A percentile compares a stretch with the other conserved stretches of the same genome.
These are phyloP conservation scores for Phytomonas serpens DNA, from an alignment of 208 protist genomes.

Conservation along the genomic window DNA sequence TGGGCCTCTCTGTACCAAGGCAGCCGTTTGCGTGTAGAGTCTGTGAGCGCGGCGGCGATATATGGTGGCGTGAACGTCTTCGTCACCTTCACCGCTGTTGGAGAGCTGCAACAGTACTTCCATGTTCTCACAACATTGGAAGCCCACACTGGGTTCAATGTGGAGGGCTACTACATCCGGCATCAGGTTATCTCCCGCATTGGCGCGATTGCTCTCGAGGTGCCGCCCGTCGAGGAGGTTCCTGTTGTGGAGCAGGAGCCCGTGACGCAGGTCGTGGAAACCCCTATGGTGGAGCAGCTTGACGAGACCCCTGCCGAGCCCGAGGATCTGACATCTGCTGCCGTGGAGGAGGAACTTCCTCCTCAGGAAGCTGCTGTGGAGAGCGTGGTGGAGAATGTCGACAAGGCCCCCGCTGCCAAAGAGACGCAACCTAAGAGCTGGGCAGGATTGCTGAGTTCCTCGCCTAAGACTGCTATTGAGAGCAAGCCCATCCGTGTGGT, in stretches of 20 bases:
- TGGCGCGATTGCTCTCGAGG: conserved; percentile 33
- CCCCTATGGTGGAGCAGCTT: conserved; percentile 9
- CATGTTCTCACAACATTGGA: conserved; percentile 70
- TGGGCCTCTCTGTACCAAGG: conserved; percentile 48
- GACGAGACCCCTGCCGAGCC: conserved; percentile 14
- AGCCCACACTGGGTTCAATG: conserved; percentile 39
- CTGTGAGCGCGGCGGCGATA: conserved; percentile 44
- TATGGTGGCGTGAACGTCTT: conserved; percentile 75
- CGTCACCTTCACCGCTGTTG: conserved; percentile 37
- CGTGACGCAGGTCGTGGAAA: conserved; percentile 21
- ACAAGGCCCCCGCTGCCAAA: conserved; percentile 16
- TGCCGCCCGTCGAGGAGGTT: conserved; percentile 18
- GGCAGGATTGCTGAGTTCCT: conserved; percentile 41
- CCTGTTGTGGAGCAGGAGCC: conserved; percentile 22
- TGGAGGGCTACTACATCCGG: conserved; percentile 70
- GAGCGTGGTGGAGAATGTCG: conserved; percentile 16
- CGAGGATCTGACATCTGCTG: conserved; percentile 6
- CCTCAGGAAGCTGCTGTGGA: conserved; percentile 10
- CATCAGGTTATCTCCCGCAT: conserved; percentile 71
- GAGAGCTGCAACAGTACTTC: conserved; percentile 64
- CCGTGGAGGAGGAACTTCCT: conserved; percentile 6
- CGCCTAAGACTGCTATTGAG: conserved; percentile 20
- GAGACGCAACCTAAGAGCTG: conserved; percentile 54
- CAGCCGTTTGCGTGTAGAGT: conserved; percentile 64
- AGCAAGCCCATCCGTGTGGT: conserved; percentile 42